Evolutionary conservation across 129 eudicot genomes (phyloP), one percentile per base, ranked within the genome.

Genomic region (Helianthus tuberosus): DNA sequence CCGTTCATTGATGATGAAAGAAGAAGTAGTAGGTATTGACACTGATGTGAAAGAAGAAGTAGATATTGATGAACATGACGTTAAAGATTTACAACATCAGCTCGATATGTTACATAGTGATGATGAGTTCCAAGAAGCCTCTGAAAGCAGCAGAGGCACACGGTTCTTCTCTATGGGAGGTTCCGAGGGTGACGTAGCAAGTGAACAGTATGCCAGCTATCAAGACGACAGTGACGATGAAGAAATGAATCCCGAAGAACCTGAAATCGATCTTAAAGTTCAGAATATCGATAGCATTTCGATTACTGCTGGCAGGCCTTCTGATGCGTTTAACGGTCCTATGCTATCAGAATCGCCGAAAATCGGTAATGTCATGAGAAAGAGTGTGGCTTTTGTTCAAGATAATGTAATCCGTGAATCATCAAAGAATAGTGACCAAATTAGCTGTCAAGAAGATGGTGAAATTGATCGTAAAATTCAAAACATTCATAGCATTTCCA

Each of bases 341-440:
- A 66, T 77, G 43, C 62, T 85, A 63, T 85, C 99, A 11, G 97
- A 95, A 71, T 91, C 97, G 17, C 99, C 99, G 8, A 91, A 95
- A 77, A 70, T 91, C 10, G 83, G 69, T 53, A 88, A 78, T 57
- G 27, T 48, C 55, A 78, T 64, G 14, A 79, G 89, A 72, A 91
- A 85, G 79, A 88, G 94, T 73, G 51, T 78, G 15, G 44, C 49
- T 64, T 64, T 81, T 63, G n/a, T 87, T 64, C 49, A 64, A 64
- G 68, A 64, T 39, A 85, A 78, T 51, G 74, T 73, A 43, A 60
- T 76, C 5, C 65, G 74, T 44, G 85, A 84, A 70, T 81, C 89
- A 3, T 32, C 36, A 32, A 32, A 32, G 36, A 32, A 32, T 32
- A 32, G 36, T 32, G 36, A 32, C 36, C 36, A 32, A 32, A 32